Conservation (phyloP, 352 stramenopile genomes). For the Plasmopara muralis region DNA sequence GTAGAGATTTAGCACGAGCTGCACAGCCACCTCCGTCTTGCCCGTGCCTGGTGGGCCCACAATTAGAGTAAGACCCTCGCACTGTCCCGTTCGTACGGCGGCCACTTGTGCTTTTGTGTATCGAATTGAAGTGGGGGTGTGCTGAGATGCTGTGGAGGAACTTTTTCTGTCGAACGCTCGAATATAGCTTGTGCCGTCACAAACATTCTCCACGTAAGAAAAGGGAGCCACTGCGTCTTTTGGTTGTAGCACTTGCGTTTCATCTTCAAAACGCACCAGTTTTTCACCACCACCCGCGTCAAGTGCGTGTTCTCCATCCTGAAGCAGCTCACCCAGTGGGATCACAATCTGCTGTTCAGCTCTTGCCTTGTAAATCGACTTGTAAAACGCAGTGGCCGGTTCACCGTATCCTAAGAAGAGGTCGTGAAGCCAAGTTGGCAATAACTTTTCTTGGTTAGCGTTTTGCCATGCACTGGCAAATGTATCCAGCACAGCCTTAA, state of each 20-base stretch:
- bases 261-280: slow-evolving; percentile 37
- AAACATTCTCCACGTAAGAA: slow-evolving; percentile 38
- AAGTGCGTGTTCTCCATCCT: slow-evolving; percentile 41
- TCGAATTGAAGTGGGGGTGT: slow-evolving; percentile 29
- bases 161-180: slow-evolving; percentile 25
- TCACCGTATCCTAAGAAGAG: slow-evolving; percentile 93
- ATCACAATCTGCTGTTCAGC: slow-evolving; percentile 28
- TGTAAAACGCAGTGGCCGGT: slow-evolving; percentile 72
- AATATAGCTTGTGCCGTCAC: slow-evolving; percentile 27
- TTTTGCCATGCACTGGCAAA: slow-evolving; percentile 34
- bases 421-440: slow-evolving; percentile 93
- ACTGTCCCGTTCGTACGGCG: slow-evolving; percentile 89
- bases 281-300: slow-evolving; percentile 27
- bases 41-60: slow-evolving; percentile 90
- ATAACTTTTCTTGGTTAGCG: slow-evolving; percentile 28
- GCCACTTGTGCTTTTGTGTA: slow-evolving; percentile 91
- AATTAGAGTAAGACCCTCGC: slow-evolving; percentile 91
- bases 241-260: slow-evolving; percentile 20
- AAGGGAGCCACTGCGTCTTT: slow-evolving; percentile 43
- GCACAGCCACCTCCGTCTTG: slow-evolving; percentile 94
- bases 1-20: slow-evolving; percentile 92
- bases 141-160: slow-evolving; percentile 1
- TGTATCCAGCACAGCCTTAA: slow-evolving; percentile 92
- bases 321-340: slow-evolving; percentile 38
- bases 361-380: slow-evolving; percentile 43